These are phyloP conservation scores for Zymoseptoria ardabiliae DNA, from an alignment of 2,329 filamentous ascomycete species.

Conservation along the genomic window DNA sequence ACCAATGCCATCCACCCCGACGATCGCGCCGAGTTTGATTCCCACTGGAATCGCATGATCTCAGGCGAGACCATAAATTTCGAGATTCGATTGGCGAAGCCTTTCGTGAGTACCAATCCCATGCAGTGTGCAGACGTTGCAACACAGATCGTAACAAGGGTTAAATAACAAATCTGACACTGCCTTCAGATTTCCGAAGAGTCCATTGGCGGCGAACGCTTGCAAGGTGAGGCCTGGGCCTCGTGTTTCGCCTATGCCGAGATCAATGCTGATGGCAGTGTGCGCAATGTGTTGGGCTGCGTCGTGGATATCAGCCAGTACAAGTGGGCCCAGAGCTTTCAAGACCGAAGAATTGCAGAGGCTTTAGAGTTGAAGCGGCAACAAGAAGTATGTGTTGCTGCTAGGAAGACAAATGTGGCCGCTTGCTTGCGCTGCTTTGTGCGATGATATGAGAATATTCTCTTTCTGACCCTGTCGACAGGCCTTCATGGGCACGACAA, in stretches of 20 bases:
- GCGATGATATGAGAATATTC: not conserved
- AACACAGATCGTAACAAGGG: too few species aligned
- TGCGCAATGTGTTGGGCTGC: conserved; percentile 32
- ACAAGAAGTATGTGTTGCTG: conserved; percentile 10
- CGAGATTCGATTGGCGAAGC: conserved; percentile 20
- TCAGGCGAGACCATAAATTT: conserved; percentile 17
- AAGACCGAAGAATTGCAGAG: conserved; percentile 32
- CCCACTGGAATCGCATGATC: conserved; percentile 11
- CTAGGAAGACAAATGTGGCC: too few species aligned
- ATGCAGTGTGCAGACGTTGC: too few species aligned
- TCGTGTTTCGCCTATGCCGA: conserved; percentile 8
- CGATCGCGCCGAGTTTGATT: conserved; percentile 6
- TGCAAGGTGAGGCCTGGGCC: conserved; percentile 7
- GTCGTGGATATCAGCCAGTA: conserved; percentile 34
- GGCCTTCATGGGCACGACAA: conserved; percentile 27
- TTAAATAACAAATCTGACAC: too few species aligned
- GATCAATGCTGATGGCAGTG: conserved; percentile 3
- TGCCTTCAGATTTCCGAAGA: conserved; percentile 6
- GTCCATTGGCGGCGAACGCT: conserved; percentile 4
- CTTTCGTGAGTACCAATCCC: conserved; percentile 12
- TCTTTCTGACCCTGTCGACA: conserved; percentile 21
- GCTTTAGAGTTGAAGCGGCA: conserved; percentile 29
- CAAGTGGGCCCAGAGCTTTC: conserved; percentile 34
- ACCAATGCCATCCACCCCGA: conserved; percentile 10
- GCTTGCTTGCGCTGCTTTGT: too few species aligned